A percentile compares a stretch with the other conserved stretches of the same genome.
These are phyloP conservation scores for Penicillium thymicola DNA, from an alignment of 2,329 filamentous ascomycete species.

Conservation along the genomic window DNA sequence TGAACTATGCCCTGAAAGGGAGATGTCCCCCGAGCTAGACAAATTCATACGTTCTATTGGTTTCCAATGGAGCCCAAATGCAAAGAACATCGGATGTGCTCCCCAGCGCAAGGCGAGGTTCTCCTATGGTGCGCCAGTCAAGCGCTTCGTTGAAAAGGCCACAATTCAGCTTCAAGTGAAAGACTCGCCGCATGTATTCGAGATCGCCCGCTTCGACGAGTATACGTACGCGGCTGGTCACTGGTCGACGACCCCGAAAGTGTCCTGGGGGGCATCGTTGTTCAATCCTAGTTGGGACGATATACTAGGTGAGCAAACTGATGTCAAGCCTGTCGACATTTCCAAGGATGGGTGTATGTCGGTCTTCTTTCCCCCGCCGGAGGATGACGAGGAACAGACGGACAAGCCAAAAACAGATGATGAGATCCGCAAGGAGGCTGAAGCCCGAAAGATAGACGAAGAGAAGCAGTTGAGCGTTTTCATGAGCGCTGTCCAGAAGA, in stretches of 20 bases:
- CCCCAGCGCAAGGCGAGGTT: slow-evolving; percentile 33
- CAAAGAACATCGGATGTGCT: slow-evolving; percentile 22
- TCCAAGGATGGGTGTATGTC: not conserved
- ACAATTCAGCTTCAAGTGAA: slow-evolving; percentile 40
- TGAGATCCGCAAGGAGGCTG: not conserved
- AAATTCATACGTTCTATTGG: not conserved
- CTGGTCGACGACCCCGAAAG: slow-evolving; percentile 14
- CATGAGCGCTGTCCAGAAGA: slow-evolving; percentile 2
- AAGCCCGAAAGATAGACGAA: not conserved
- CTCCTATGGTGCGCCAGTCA: slow-evolving; percentile 24
- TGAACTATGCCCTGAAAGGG: slow-evolving; percentile 31
- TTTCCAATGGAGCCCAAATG: slow-evolving; percentile 4
- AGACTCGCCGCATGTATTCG: slow-evolving; percentile 42
- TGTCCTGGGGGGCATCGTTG: slow-evolving; percentile 39
- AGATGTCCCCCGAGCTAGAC: slow-evolving; percentile 9
- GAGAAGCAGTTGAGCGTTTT: not conserved
- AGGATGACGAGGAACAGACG: not conserved
- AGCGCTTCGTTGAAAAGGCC: slow-evolving; percentile 39
- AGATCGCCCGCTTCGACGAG: slow-evolving; percentile 43
- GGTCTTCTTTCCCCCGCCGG: not conserved
- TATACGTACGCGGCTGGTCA: slow-evolving; percentile 16
- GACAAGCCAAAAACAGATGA: not conserved
- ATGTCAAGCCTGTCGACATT: not conserved
- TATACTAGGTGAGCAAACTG: slow-evolving; percentile 26
- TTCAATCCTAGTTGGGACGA: slow-evolving; percentile 43